Evolutionary conservation across 345 rosid genomes (phyloP).

Genomic region (Orychophragmus violaceus): DNA sequence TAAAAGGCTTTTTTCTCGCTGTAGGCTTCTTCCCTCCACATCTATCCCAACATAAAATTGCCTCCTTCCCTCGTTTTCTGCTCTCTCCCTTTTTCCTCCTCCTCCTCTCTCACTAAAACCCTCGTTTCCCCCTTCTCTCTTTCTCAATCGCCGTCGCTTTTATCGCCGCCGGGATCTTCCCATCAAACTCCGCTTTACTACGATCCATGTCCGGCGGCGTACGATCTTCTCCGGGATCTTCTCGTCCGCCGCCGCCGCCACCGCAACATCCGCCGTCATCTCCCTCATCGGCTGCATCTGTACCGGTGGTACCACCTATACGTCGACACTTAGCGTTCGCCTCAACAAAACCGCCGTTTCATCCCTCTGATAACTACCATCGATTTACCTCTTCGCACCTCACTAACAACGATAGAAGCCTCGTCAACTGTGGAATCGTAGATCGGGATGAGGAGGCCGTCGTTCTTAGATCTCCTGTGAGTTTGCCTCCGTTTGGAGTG

Average conservation of each 20-base stretch:
- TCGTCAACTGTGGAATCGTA: slow-evolving; percentile 18
- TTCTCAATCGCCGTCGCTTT: neutral
- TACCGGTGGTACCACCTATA: slow-evolving; percentile 61
- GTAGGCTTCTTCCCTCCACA: slow-evolving; percentile 69
- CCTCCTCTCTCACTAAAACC: slow-evolving; percentile 25
- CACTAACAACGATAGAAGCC: neutral
- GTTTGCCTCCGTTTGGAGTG: slow-evolving; percentile 21
- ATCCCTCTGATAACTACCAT: slow-evolving; percentile 59
- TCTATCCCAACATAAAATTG: slow-evolving; percentile 58
- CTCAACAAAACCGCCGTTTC: slow-evolving; percentile 67
- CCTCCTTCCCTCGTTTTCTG: slow-evolving; percentile 74
- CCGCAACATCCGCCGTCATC: slow-evolving; percentile 31
- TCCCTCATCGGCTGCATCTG: slow-evolving; percentile 20
- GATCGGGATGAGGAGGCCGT: slow-evolving; percentile 60
- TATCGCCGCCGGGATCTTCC: slow-evolving; percentile 40
- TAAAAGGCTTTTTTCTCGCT: neutral
- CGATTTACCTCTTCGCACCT: slow-evolving; percentile 43
- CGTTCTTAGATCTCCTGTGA: slow-evolving; percentile 75
- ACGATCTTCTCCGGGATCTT: slow-evolving; percentile 38
- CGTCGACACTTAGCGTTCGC: slow-evolving; percentile 71
- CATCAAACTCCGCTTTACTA: slow-evolving; percentile 26
- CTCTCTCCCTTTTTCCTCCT: slow-evolving; percentile 26
- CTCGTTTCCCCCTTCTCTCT: slow-evolving; percentile 7
- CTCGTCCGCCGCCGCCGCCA: slow-evolving; percentile 36
- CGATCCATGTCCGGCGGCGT: slow-evolving; percentile 51